These are phyloP conservation scores for Mrakia hoshinonis DNA, from an alignment of 768 basidiomycete species.

Conservation along the genomic window DNA sequence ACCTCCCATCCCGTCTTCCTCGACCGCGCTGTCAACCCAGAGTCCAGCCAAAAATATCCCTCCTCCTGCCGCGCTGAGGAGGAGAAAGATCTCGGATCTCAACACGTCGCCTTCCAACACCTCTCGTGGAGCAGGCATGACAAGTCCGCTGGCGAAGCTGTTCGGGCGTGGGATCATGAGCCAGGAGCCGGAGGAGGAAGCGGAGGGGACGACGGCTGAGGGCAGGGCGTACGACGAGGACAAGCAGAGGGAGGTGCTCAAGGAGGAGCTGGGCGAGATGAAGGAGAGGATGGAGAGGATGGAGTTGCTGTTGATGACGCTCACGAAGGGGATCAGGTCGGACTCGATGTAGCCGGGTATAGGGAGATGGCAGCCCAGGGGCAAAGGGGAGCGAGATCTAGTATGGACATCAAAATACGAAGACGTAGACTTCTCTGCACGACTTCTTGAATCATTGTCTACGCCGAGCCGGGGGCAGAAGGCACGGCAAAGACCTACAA, in stretches of 20 bases:
- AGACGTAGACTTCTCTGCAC: too few relatives aligned
- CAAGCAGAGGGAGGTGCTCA: neutral
- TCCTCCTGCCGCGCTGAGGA: neutral
- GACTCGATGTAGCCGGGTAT: slow-evolving; percentile 1
- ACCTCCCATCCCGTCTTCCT: neutral
- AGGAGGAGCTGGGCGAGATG: slow-evolving; percentile 12
- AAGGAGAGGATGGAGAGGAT: slow-evolving; percentile 11
- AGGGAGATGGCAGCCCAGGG: too few relatives aligned
- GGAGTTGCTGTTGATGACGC: slow-evolving; percentile 9
- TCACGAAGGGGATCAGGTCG: slow-evolving; percentile 16
- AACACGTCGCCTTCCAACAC: neutral
- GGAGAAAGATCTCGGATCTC: neutral
- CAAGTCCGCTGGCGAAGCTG: slow-evolving; percentile 16
- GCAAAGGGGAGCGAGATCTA: too few relatives aligned
- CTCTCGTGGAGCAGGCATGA: neutral
- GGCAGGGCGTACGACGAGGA: neutral
- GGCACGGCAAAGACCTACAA: too few relatives aligned
- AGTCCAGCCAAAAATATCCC: neutral
- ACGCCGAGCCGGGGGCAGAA: too few relatives aligned
- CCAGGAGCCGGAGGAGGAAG: neutral
- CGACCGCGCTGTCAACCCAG: neutral
- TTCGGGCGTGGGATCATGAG: slow-evolving; percentile 1
- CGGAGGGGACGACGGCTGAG: neutral
- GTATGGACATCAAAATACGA: too few relatives aligned
- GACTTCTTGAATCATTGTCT: too few relatives aligned